phyloP scores from a whole-genome alignment of 2,329 filamentous ascomycete species.

The Phoma sp. region DNA sequence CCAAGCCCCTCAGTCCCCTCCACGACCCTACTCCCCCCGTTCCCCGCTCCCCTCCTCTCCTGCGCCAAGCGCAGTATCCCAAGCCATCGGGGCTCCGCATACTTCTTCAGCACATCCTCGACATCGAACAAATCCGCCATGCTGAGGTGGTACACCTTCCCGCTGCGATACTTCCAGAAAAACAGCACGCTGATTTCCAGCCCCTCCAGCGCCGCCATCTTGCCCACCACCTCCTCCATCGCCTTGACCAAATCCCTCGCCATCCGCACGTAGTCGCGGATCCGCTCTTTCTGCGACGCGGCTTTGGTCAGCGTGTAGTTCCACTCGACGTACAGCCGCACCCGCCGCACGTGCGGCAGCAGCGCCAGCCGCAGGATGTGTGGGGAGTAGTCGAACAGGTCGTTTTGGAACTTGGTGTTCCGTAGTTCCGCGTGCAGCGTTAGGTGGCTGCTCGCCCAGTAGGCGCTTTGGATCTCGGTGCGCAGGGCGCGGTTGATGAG shows the following conservation, averaged over 20 bases:
- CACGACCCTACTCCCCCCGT: conserved; percentile 1
- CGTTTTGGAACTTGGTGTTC: conserved; percentile 37
- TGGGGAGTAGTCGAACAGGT: conserved; percentile 43
- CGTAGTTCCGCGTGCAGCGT: conserved; percentile 44
- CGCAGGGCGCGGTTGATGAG: conserved; percentile 42
- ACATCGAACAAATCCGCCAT: conserved; percentile 46
- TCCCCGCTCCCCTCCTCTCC: background rate
- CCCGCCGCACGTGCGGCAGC: conserved; percentile 36
- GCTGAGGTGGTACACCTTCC: conserved; percentile 42
- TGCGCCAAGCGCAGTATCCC: conserved; percentile 19
- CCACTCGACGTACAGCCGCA: conserved; percentile 46
- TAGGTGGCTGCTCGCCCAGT: conserved; percentile 37
- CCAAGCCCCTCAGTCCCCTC: conserved; percentile 13
- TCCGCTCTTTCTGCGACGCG: conserved; percentile 19
- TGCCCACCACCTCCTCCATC: conserved; percentile 39
- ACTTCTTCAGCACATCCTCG: conserved; percentile 43
- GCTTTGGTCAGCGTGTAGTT: conserved; percentile 38
- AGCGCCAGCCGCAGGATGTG: conserved; percentile 41
- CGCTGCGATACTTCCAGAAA: conserved; percentile 43
- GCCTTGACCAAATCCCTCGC: conserved; percentile 37
- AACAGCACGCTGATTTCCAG: conserved; percentile 44
- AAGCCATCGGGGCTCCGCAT: conserved; percentile 42
- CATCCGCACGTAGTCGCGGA: conserved; percentile 41
- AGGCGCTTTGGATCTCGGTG: conserved; percentile 36
- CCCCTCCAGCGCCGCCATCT: conserved; percentile 32